A percentile compares a stretch with the other conserved stretches of the same genome.
These are phyloP conservation scores for Hirsutella rhossiliensis DNA, from an alignment of 2,329 filamentous ascomycete species.

Conservation along the genomic window DNA sequence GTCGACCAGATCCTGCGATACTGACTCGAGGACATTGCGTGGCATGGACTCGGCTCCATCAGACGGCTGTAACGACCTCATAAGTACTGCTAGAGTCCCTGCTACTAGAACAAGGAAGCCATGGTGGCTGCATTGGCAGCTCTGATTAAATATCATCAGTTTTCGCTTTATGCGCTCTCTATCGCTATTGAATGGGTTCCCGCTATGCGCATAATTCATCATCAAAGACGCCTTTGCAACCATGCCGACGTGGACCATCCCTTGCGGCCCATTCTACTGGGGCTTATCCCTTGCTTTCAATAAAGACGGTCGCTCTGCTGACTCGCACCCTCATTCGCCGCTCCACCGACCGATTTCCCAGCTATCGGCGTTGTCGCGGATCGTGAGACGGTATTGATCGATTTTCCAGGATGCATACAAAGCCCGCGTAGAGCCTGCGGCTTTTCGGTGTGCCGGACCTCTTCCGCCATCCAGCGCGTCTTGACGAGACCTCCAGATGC, in stretches of 20 bases:
- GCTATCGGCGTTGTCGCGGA: constrained; percentile 49
- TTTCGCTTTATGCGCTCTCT: background rate
- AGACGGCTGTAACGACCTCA: no score
- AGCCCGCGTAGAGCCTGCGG: constrained; percentile 50
- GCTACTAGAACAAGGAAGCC: background rate
- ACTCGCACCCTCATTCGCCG: constrained; percentile 6
- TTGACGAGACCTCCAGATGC: constrained; percentile 48
- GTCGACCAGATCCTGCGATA: no score
- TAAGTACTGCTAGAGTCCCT: background rate
- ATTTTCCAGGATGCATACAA: constrained; percentile 58
- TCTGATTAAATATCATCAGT: background rate
- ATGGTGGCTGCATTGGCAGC: background rate
- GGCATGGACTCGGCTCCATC: no score
- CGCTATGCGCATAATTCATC: background rate
- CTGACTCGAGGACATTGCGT: no score
- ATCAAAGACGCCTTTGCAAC: background rate
- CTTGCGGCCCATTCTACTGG: background rate
- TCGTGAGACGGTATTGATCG: constrained; percentile 55
- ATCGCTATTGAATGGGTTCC: background rate
- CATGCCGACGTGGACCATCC: background rate
- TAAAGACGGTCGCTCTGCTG: background rate
- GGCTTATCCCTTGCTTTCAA: background rate
- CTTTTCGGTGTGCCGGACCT: constrained; percentile 51
- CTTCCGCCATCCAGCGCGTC: constrained; percentile 48
- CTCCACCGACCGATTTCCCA: constrained; percentile 55